Conservation (phyloP, 2,329 filamentous ascomycete genomes). For the Arthrobotrys sinensis region DNA sequence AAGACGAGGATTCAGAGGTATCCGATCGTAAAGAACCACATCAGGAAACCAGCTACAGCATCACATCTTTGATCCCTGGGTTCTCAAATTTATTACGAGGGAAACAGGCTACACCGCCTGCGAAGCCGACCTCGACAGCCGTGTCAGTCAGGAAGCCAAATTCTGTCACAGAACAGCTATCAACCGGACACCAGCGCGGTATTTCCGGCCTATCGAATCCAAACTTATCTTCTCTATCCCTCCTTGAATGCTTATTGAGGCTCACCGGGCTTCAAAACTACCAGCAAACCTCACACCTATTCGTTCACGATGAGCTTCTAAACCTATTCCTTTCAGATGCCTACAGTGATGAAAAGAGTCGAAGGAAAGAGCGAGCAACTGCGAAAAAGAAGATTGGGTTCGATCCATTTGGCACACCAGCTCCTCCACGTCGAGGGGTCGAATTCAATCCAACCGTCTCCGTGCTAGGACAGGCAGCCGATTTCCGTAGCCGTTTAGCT, state of each 20-base stretch:
- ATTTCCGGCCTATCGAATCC: slow-evolving; percentile 70
- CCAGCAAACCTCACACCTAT: slow-evolving; percentile 88
- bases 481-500: slow-evolving; percentile 46
- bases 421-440: slow-evolving; percentile 49
- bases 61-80: slow-evolving; percentile 52
- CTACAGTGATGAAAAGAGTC: slow-evolving; percentile 61
- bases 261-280: slow-evolving; percentile 91
- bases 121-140: slow-evolving; percentile 57
- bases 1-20: slow-evolving; percentile 66
- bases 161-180: slow-evolving; percentile 68
- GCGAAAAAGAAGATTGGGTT: slow-evolving; percentile 64
- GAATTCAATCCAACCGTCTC: slow-evolving; percentile 55
- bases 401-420: slow-evolving; percentile 63
- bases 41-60: slow-evolving; percentile 30
- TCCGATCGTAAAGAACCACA: slow-evolving; percentile 23
- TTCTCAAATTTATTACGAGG: slow-evolving; percentile 46
- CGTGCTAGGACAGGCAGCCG: slow-evolving; percentile 50
- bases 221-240: slow-evolving; percentile 78
- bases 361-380: slow-evolving; percentile 62
- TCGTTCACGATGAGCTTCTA: slow-evolving; percentile 88
- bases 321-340: slow-evolving; percentile 80
- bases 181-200: slow-evolving; percentile 72
- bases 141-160: slow-evolving; percentile 38
- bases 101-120: slow-evolving; percentile 58
- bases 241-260: slow-evolving; percentile 89